These are phyloP conservation scores for Neofusicoccum parvum DNA, from an alignment of 2,329 filamentous ascomycete genomes.

Conservation along the genomic window DNA sequence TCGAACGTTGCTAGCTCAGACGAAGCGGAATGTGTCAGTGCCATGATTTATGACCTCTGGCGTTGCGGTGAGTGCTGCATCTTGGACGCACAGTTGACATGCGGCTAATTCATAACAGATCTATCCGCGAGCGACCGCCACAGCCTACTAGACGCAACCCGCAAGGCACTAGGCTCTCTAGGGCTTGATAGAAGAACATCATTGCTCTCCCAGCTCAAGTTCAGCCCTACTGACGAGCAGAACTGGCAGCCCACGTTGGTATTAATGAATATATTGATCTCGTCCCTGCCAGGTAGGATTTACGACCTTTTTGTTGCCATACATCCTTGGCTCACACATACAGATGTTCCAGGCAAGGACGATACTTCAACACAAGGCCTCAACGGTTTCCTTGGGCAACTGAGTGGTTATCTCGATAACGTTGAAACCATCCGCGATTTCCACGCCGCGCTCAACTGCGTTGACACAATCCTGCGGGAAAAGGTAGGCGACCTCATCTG, in stretches of 20 bases:
- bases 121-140: constrained; percentile 17
- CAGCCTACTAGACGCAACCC: constrained; percentile 10
- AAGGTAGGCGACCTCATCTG: neutral
- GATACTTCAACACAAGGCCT: constrained; percentile 7
- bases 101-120: constrained; percentile 6
- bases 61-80: constrained; percentile 5
- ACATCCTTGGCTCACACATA: neutral
- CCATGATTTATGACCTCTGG: constrained; percentile 18
- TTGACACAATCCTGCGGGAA: constrained; percentile 34
- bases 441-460: constrained; percentile 22
- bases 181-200: constrained; percentile 7
- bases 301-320: neutral
- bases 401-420: constrained; percentile 11
- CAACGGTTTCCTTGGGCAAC: constrained; percentile 9
- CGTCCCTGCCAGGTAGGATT: constrained; percentile 13
- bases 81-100: neutral
- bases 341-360: constrained; percentile 16
- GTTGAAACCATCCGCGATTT: constrained; percentile 12
- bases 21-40: constrained; percentile 7
- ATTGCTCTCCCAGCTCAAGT: constrained; percentile 11
- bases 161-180: constrained; percentile 8
- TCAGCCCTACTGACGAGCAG: constrained; percentile 4
- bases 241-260: constrained; percentile 4
- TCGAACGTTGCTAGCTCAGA: constrained; percentile 18
- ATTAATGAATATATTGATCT: constrained; percentile 16